Evolutionary conservation across 345 rosid species (phyloP).

Genomic region (Crucihimalaya himalaica): DNA sequence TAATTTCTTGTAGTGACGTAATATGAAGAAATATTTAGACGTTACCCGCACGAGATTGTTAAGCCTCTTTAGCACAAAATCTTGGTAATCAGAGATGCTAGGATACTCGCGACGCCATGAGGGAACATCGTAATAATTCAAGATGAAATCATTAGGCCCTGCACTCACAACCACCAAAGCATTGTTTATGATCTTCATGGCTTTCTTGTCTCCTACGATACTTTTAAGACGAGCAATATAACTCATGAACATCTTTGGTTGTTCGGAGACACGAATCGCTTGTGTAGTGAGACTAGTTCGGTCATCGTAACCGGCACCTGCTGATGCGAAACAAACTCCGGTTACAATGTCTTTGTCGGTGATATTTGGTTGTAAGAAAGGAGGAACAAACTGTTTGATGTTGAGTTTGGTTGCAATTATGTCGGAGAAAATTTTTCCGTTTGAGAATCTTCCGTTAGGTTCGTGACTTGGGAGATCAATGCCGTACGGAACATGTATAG

Average conservation of each 20-base stretch:
- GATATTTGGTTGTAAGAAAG: constrained; percentile 10
- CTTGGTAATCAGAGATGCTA: not conserved
- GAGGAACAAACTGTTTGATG: constrained; percentile 25
- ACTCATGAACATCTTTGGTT: constrained; percentile 6
- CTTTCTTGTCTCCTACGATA: constrained; percentile 41
- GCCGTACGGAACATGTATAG: not conserved
- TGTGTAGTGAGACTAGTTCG: not conserved
- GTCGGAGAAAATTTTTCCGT: constrained; percentile 8
- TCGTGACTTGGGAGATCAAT: not conserved
- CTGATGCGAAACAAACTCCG: constrained; percentile 18
- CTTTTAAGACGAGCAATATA: constrained; percentile 9
- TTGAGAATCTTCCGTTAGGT: constrained; percentile 14
- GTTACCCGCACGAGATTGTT: not conserved
- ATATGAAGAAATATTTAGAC: not conserved
- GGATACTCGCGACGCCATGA: not conserved
- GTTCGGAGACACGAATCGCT: not conserved
- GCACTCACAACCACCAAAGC: constrained; percentile 42
- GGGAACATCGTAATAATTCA: constrained; percentile 3
- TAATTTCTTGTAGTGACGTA: not conserved
- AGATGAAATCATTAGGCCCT: constrained; percentile 49
- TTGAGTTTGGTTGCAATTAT: constrained; percentile 3
- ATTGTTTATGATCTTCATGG: constrained; percentile 33
- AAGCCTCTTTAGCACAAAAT: not conserved
- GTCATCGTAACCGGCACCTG: constrained; percentile 15
- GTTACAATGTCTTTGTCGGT: constrained; percentile 8